These are phyloP conservation scores for Rugosomyces carneus DNA, from an alignment of 1,284 basidiomycete species.

Conservation along the genomic window DNA sequence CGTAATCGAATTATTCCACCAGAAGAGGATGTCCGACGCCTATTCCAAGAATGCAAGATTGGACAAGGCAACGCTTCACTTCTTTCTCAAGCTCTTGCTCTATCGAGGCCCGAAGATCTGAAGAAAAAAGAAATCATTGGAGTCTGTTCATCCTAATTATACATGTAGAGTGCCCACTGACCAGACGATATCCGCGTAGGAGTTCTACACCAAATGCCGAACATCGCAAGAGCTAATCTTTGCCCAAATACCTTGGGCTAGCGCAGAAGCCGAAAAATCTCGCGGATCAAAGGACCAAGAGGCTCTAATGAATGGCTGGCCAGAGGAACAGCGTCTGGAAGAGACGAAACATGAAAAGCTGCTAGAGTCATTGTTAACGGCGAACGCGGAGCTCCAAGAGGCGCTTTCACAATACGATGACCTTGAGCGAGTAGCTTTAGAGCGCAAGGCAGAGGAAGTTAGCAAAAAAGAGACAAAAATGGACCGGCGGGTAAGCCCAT, in stretches of 20 bases:
- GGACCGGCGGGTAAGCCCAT: conserved; percentile 46
- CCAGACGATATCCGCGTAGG: conserved; percentile 34
- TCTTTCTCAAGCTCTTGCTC: conserved; percentile 57
- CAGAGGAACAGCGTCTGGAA: conserved; percentile 32
- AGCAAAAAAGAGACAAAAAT: conserved; percentile 54
- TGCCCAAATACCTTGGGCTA: conserved; percentile 50
- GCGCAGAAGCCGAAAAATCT: conserved; percentile 64
- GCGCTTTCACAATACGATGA: conserved; percentile 52
- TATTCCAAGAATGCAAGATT: conserved; percentile 76
- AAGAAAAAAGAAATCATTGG: conserved; percentile 53
- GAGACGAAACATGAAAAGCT: conserved; percentile 56
- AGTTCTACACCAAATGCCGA: conserved; percentile 67
- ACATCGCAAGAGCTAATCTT: conserved; percentile 35
- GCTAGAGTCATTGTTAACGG: conserved; percentile 56
- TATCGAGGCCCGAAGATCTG: conserved; percentile 61
- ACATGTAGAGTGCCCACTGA: background rate
- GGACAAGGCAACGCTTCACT: conserved; percentile 66
- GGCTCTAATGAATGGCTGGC: conserved; percentile 11
- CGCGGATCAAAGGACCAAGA: conserved; percentile 29
- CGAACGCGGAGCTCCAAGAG: conserved; percentile 46
- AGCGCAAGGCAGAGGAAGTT: conserved; percentile 54
- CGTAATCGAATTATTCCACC: conserved; percentile 58
- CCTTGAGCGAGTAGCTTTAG: conserved; percentile 56
- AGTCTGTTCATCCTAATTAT: conserved; percentile 30
- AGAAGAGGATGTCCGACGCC: conserved; percentile 70